phyloP scores from a whole-genome alignment of 1,284 basidiomycete genomes.

The Peniophora sp. region DNA sequence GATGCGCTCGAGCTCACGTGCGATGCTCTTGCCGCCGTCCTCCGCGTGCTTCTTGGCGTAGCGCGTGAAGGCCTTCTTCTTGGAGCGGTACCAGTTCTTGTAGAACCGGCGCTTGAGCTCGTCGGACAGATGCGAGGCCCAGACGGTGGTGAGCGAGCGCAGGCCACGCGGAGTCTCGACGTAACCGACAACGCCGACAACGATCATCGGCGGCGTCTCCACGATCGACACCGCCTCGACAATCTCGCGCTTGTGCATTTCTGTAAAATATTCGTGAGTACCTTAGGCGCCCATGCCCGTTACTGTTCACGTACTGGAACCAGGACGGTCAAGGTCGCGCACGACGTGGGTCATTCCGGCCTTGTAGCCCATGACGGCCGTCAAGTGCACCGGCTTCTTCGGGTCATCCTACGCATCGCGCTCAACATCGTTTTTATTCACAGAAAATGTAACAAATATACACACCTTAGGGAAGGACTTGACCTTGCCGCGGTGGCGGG shows the following conservation, averaged over 20 bases:
- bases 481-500: slow-evolving; percentile 95
- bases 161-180: slow-evolving; percentile 99
- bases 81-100: slow-evolving; percentile 99
- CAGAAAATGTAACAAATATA: background rate
- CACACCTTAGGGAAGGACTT: slow-evolving; percentile 94
- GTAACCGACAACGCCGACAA: slow-evolving; percentile 99
- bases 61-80: slow-evolving; percentile 99
- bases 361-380: slow-evolving; percentile 99
- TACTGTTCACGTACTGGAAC: slow-evolving; percentile 85
- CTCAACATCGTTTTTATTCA: slow-evolving; percentile 2
- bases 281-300: no score
- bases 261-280: slow-evolving; percentile 36
- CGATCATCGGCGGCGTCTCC: slow-evolving; percentile 96
- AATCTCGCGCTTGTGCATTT: slow-evolving; percentile 99
- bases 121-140: slow-evolving; percentile 77
- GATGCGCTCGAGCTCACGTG: slow-evolving; percentile 98
- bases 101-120: slow-evolving; percentile 99
- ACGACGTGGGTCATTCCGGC: slow-evolving; percentile 99
- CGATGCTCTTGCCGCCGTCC: slow-evolving; percentile 86
- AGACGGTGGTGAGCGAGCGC: slow-evolving; percentile 80
- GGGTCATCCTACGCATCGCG: slow-evolving; percentile 78
- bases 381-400: slow-evolving; percentile 99
- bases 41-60: slow-evolving; percentile 99
- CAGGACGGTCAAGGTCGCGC: slow-evolving; percentile 98
- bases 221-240: slow-evolving; percentile 97